Conservation (phyloP, 148 eudicot genomes). For the Fallopia convolvulus region DNA sequence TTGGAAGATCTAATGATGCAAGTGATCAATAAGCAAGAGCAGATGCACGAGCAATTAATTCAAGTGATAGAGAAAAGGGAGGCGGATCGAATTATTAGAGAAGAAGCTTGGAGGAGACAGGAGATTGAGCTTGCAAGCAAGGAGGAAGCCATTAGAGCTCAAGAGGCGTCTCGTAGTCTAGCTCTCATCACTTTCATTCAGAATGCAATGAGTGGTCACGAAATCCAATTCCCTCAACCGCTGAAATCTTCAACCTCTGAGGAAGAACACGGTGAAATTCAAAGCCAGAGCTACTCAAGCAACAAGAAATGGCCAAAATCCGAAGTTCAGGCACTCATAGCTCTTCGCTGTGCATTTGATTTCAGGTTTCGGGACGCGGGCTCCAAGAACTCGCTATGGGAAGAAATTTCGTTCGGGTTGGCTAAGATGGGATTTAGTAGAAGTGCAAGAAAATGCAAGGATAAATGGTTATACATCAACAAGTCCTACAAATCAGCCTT, state of each 20-base stretch:
- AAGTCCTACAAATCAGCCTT: slow-evolving; percentile 30
- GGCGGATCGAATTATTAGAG: slow-evolving; percentile 33
- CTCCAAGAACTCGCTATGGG: slow-evolving; percentile 38
- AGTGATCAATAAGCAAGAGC: slow-evolving; percentile 41
- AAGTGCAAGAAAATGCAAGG: slow-evolving; percentile 42
- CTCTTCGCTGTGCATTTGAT: slow-evolving; percentile 37
- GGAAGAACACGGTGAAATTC: slow-evolving; percentile 17
- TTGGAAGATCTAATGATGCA: slow-evolving; percentile 29
- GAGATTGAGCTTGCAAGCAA: slow-evolving; percentile 34
- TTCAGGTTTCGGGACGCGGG: slow-evolving; percentile 26
- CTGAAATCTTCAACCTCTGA: slow-evolving; percentile 4
- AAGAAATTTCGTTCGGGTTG: slow-evolving; percentile 35
- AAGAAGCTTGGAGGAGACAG: slow-evolving; percentile 41
- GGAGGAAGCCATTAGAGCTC: slow-evolving; percentile 26
- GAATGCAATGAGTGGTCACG: slow-evolving; percentile 22
- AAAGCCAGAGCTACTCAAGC: slow-evolving; percentile 12
- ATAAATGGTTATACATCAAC: slow-evolving; percentile 54
- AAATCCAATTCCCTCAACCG: slow-evolving; percentile 15
- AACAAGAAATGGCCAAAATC: slow-evolving; percentile 44
- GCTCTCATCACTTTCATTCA: slow-evolving; percentile 42
- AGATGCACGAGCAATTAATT: slow-evolving; percentile 47
- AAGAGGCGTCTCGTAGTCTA: slow-evolving; percentile 38
- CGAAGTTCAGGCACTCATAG: slow-evolving; percentile 53
- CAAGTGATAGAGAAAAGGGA: slow-evolving; percentile 36
- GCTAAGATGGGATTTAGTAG: slow-evolving; percentile 37